Evolutionary conservation across 345 rosid species (phyloP).

Genomic region (Eucalyptus erythrocorys): DNA sequence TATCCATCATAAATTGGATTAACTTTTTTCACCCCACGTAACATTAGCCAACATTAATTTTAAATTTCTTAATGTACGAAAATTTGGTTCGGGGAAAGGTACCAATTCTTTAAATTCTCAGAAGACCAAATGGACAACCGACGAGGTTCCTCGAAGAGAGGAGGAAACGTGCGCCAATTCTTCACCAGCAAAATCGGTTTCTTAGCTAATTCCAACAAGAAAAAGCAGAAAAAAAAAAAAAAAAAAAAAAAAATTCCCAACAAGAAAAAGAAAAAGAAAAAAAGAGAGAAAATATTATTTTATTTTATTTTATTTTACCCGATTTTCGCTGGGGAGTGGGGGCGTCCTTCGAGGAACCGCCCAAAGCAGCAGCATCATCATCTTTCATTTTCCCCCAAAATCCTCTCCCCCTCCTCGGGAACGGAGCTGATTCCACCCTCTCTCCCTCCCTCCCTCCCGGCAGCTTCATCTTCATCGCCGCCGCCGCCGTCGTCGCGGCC

Average conservation of each 20-base stretch:
- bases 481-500: neutral
- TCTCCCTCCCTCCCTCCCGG: neutral
- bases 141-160: neutral
- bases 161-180: neutral
- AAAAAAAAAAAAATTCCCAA: neutral
- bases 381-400: neutral
- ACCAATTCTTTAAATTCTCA: neutral
- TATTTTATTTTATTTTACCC: neutral
- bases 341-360: neutral
- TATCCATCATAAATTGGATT: neutral
- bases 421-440: neutral
- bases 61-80: neutral
- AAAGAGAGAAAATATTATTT: neutral
- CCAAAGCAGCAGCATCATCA: neutral
- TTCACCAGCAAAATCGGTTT: neutral
- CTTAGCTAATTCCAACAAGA: neutral
- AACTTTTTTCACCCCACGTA: accelerated
- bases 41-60: neutral
- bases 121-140: neutral
- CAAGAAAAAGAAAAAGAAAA: neutral
- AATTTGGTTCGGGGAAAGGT: neutral
- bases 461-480: neutral
- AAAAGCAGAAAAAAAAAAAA: neutral
- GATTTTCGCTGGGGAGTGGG: neutral
- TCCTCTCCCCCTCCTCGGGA: neutral